phyloP scores from a whole-genome alignment of 1,139 yeast species.

The Blastobotrys proliferans region DNA sequence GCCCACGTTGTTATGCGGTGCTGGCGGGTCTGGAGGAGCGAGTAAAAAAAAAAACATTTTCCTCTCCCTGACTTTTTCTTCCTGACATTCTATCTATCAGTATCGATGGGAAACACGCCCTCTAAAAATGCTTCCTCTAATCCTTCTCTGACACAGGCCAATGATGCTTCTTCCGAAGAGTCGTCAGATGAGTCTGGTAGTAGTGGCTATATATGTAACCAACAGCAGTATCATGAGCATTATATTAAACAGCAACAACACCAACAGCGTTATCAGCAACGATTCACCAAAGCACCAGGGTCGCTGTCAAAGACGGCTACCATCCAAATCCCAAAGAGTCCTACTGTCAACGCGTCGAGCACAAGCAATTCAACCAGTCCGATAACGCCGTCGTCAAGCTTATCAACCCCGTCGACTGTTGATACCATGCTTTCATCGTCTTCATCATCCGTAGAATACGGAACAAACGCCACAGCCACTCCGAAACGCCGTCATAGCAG shows the following conservation, averaged over 20 bases:
- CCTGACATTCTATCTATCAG: not conserved
- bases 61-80: not conserved
- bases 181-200: slow-evolving; percentile 24
- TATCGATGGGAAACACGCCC: slow-evolving; percentile 33
- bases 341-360: not conserved
- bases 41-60: no score
- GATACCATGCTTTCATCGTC: slow-evolving; percentile 8
- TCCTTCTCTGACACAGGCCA: slow-evolving; percentile 23
- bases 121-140: slow-evolving; percentile 28
- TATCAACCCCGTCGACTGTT: slow-evolving; percentile 13
- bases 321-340: not conserved
- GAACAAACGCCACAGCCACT: slow-evolving; percentile 5
- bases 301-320: not conserved
- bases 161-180: slow-evolving; percentile 22
- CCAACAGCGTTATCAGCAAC: not conserved
- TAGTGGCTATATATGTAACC: slow-evolving; percentile 24
- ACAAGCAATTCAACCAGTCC: slow-evolving; percentile 4
- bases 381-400: slow-evolving; percentile 12
- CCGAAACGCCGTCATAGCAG: not conserved
- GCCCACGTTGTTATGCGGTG: no score
- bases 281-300: not conserved
- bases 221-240: not conserved
- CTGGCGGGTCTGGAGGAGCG: no score
- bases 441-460: slow-evolving; percentile 7
- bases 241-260: slow-evolving; percentile 1